A percentile compares a stretch with the other conserved stretches of the same genome.
phyloP scores from a whole-genome alignment of 164 flowering plant species.

The Amborella trichopoda region DNA sequence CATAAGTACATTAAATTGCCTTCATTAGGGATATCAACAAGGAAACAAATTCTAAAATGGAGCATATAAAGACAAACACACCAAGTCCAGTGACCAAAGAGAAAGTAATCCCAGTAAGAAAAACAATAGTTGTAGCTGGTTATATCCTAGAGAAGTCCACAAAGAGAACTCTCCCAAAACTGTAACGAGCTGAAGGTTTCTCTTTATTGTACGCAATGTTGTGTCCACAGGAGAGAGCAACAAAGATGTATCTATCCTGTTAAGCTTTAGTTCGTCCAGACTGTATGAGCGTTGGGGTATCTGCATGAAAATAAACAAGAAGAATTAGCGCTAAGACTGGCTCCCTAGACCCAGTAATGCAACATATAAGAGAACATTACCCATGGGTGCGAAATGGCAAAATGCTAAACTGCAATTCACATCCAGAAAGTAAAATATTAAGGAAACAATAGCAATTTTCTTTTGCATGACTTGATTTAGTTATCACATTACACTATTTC shows the following conservation, averaged over 20 bases:
- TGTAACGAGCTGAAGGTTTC: conserved; percentile 63
- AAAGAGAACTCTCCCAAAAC: conserved; percentile 45
- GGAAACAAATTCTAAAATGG: not conserved
- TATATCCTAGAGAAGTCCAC: conserved; percentile 43
- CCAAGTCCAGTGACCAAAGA: conserved; percentile 64
- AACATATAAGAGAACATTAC: too few relatives aligned
- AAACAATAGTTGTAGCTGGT: conserved; percentile 36
- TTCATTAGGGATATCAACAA: too few relatives aligned
- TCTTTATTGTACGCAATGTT: conserved; percentile 64
- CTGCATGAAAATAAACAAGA: too few relatives aligned
- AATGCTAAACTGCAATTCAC: too few relatives aligned
- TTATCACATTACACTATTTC: too few relatives aligned
- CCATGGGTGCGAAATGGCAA: too few relatives aligned
- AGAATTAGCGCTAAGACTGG: too few relatives aligned
- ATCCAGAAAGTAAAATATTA: too few relatives aligned
- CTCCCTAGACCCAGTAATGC: too few relatives aligned
- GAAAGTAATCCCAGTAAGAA: conserved; percentile 60
- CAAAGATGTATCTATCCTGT: conserved; percentile 61
- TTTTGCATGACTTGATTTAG: too few relatives aligned
- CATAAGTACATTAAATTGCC: too few relatives aligned
- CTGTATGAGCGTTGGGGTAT: conserved; percentile 77
- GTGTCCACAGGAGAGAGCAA: conserved; percentile 68
- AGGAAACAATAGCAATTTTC: too few relatives aligned
- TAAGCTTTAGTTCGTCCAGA: conserved; percentile 79
- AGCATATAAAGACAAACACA: conserved; percentile 13